These are phyloP conservation scores for Claviceps sp. DNA, from an alignment of 2,329 filamentous ascomycete species.

Conservation along the genomic window DNA sequence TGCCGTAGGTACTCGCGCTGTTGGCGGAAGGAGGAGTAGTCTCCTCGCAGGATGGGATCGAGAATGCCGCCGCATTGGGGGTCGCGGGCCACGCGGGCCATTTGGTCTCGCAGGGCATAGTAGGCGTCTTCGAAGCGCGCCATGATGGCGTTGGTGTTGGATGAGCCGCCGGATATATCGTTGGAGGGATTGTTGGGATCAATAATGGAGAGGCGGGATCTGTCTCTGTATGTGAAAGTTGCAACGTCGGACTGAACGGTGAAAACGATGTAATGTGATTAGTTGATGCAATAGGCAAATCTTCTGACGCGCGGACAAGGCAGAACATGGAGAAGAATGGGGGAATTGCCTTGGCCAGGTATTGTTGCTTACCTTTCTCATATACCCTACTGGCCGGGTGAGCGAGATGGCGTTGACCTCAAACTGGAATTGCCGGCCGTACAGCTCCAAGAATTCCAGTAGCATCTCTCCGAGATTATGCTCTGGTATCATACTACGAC, in stretches of 20 bases:
- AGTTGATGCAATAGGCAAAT: neutral
- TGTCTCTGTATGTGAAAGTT: constrained; percentile 42
- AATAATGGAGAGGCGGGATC: constrained; percentile 67
- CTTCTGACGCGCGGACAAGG: too few species aligned
- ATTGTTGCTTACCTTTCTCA: constrained; percentile 54
- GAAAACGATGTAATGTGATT: neutral
- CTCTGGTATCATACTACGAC: constrained; percentile 41
- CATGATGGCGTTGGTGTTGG: constrained; percentile 54
- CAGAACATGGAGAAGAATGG: neutral
- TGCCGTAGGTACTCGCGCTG: constrained; percentile 52
- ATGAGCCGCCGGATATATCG: constrained; percentile 81
- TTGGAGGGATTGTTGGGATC: constrained; percentile 79
- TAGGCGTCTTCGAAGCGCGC: constrained; percentile 56
- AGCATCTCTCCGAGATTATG: constrained; percentile 69
- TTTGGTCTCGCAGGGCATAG: constrained; percentile 39
- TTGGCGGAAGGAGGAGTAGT: constrained; percentile 60
- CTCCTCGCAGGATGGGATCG: constrained; percentile 57
- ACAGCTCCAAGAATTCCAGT: constrained; percentile 79
- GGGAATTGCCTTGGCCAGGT: neutral
- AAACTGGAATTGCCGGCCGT: constrained; percentile 70
- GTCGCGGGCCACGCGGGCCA: constrained; percentile 34
- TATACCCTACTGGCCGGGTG: constrained; percentile 53
- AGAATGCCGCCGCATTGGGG: constrained; percentile 38
- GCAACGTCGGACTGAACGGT: constrained; percentile 27
- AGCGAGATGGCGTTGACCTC: constrained; percentile 59